Evolutionary conservation across 352 stramenopile genomes (phyloP).

Genomic region (Globisporangium middletonii): DNA sequence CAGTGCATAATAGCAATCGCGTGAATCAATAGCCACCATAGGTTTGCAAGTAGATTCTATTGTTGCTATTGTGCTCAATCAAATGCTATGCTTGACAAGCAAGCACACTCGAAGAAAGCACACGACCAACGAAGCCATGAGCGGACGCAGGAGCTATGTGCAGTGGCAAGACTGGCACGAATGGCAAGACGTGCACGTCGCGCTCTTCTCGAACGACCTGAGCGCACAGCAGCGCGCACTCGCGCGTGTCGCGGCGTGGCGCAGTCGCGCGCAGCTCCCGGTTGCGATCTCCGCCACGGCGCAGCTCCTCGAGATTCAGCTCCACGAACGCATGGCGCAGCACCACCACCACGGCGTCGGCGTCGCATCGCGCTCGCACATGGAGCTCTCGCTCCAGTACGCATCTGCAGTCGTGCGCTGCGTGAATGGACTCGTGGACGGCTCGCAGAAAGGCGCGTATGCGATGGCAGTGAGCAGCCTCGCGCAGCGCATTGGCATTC

Average conservation of each 20-base stretch:
- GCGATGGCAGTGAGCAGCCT: conserved; percentile 67
- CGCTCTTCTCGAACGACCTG: conserved; percentile 51
- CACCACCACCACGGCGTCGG: conserved; percentile 63
- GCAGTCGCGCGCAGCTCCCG: conserved; percentile 62
- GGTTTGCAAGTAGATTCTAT: neutral
- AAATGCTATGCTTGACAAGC: neutral
- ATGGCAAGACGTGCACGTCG: conserved; percentile 59
- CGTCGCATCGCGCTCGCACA: conserved; percentile 66
- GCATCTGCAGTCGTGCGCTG: conserved; percentile 61
- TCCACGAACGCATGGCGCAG: conserved; percentile 65
- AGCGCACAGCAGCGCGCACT: conserved; percentile 47
- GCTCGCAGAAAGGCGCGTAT: conserved; percentile 73
- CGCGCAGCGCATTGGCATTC: conserved; percentile 88
- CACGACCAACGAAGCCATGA: conserved; percentile 21
- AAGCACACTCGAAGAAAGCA: neutral
- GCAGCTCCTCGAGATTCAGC: conserved; percentile 67
- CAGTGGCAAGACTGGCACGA: conserved; percentile 69
- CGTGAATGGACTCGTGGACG: conserved; percentile 80
- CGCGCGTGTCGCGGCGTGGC: conserved; percentile 59
- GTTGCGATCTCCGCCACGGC: conserved; percentile 73
- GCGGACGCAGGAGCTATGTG: conserved; percentile 36
- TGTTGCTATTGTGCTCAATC: neutral
- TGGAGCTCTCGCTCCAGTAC: conserved; percentile 74
- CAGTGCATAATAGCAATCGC: neutral
- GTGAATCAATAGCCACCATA: neutral